Base-by-base conservation (phyloP, 306 rosid genomes). In the Senna siamea region DNA sequence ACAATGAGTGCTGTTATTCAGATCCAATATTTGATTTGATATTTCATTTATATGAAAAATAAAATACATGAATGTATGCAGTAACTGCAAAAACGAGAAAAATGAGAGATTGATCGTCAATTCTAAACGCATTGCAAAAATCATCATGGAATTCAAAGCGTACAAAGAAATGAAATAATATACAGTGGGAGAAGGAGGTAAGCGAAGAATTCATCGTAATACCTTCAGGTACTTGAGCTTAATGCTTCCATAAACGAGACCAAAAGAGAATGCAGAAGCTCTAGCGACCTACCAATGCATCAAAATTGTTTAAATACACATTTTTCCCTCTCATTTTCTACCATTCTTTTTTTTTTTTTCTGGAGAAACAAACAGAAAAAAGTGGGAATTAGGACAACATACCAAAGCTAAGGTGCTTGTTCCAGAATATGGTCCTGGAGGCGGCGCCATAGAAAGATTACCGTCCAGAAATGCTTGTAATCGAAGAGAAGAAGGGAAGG, bases 321-420 rank as follows among this genome's bases (percentile, higher is more conserved):
- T 4, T 11, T 3, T 41, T 11, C 2, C 12, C 6, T 13, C 41
- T 46, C 17, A 58, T 47, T 66, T 9, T 37, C 47, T 37, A 62
- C 46, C 50, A 37, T 8, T 37, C 40, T 37, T 37, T 0, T 37
- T 32, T 32, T 32, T 37, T 35, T 18, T 37, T 60, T 47, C 44
- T 20, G 9, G 44, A 41, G 34, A 73, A 70, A 26, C 13, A 70
- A 60, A 60, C 6, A 46, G 46, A 51, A 20, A 40, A 52, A 44
- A 6, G 47, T 7, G 47, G 68, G 14, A 60, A 74, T 1, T 1
- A 0, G 19, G 15, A 62, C 17, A 3, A 26, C 58, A 15, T 80
- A 92, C 98, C 92, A 93, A 76, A 75, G 98, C 92, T 7, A 93
- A 89, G 47, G 98, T 89, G 84, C 98, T 93, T 73, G 87, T 84